Percentiles rank a stretch among this genome's conserved stretches.
These are phyloP conservation scores for Neostapfia colusana DNA, from an alignment of 176 grass and related monocot genomes.

Conservation along the genomic window DNA sequence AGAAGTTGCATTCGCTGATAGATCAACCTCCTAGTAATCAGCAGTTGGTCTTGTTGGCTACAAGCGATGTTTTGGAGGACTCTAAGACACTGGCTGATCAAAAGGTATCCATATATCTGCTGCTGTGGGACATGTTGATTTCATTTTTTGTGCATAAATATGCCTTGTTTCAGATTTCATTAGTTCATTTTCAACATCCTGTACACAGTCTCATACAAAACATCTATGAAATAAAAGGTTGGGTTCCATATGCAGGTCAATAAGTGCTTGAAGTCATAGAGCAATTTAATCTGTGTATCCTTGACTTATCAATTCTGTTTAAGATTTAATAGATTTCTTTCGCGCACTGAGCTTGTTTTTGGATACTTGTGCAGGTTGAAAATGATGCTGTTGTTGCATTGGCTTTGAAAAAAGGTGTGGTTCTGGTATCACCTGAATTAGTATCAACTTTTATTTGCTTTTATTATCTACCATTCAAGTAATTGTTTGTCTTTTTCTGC, in stretches of 20 bases:
- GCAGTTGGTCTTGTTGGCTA: slow-evolving; percentile 51
- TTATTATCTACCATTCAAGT: background rate
- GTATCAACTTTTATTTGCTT: background rate
- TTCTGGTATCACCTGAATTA: background rate
- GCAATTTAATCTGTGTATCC: background rate
- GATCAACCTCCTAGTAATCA: slow-evolving; percentile 54
- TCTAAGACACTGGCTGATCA: slow-evolving; percentile 39
- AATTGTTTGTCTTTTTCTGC: background rate
- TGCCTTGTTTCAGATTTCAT: background rate
- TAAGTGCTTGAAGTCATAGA: background rate
- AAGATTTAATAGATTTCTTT: background rate
- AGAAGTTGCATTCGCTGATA: slow-evolving; percentile 62
- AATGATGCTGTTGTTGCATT: slow-evolving; percentile 71
- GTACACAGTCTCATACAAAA: background rate
- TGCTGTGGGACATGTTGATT: background rate
- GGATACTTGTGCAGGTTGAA: slow-evolving; percentile 58
- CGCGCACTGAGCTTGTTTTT: background rate
- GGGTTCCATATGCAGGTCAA: background rate
- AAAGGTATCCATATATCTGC: slow-evolving; percentile 37
- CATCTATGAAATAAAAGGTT: background rate
- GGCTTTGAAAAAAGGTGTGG: slow-evolving; percentile 63
- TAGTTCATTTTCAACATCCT: background rate
- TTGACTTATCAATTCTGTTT: background rate
- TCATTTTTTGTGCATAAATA: background rate
- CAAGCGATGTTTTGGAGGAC: slow-evolving; percentile 56